Evolutionary conservation across 139 green algal genomes (phyloP), one percentile per base, ranked within the genome.

Genomic region (Tetradesmus lagerheimii): DNA sequence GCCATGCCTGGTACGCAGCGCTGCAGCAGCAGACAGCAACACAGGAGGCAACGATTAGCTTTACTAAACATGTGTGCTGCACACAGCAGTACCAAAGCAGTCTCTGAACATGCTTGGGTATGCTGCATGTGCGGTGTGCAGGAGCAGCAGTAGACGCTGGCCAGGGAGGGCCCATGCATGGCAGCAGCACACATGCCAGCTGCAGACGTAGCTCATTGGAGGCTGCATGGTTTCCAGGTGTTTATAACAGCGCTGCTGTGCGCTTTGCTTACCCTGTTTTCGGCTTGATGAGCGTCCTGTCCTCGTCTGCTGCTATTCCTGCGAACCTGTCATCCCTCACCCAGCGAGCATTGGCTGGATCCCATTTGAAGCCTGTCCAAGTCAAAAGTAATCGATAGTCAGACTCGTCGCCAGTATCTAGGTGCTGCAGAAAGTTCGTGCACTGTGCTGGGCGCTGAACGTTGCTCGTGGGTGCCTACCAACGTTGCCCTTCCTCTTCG

Each of bases 291-390:
- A 91, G 57, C 11, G 88, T 88, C 35, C 38, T 57, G 16, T 50
- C 34, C 43, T 85, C 66, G 18, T 91, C 53, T 29, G 66, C 37
- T 35, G 88, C 67, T 27, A 88, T 31, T 25, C 66, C 88, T 37
- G 80, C 88, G 34, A 79, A 79, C 16, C 88, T 43, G 39, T 91
- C 80, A 74, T 91, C 80, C 11, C 80, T 80, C 35, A 88, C 88
- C 80, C 88, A 90, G 27, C 83, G 71, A 31, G 41, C 47, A 39
- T 90, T 90, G 31, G 87, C 87, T 35, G 77, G 53, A 80, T 90
- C 87, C 77, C 77, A 90, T 35, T 79, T 90, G 77, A 90, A 90
- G 14, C 87, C 79, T 37, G 37, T 62, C 39, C 8, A 71, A n/a
- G 4, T 18, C n/a, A 31, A 0, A 71, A 71, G 9, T 8, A 8